Base-by-base conservation (phyloP, 2,329 filamentous ascomycete genomes). In the Diaporthe ilicicola region DNA sequence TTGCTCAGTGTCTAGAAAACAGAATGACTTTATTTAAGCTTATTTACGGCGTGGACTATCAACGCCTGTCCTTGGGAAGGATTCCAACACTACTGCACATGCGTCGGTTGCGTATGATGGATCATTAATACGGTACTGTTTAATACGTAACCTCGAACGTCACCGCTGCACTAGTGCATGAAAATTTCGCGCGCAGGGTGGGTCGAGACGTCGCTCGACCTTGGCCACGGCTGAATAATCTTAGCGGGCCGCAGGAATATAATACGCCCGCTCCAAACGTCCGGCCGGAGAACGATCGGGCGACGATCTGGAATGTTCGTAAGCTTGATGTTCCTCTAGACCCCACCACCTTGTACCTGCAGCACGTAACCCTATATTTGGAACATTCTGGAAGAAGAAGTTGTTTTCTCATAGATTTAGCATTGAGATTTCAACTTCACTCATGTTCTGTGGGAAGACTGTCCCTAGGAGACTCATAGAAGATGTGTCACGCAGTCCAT, bases 301-400 rank as follows among this genome's bases (percentile, higher is more conserved):
- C 50, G 15, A 34, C 29, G 32, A 19, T 64, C 59, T 64, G 46
- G 59, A 64, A 64, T 64, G 7, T 64, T 64, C 59, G 59, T 50
- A 64, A 64, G 59, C 59, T 62, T 27, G 24, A n/a, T 32, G 9
- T 9, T n/a, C n/a, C 2, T 46, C 42, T 27, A 50, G 42, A 64
- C 29, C 29, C 44, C n/a, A 24, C 29, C 17, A 32, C 17, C 39
- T 34, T 17, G 17, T 19, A 6, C 12, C 10, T 8, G 44, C n/a
- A 24, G 48, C n/a, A 12, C 10, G 27, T n/a, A 34, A 34, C 19
- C 32, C 22, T n/a, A 48, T 5, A 1, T n/a, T 15, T 19, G n/a
- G 12, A 62, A 48, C 17, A 1, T n/a, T 62, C 56, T 62, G 27
- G 42, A 34, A 32, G 32, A 22, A 10, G 19, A 15, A 46, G 37